phyloP scores from a whole-genome alignment of 768 basidiomycete genomes.

The Macrolepiota dolichaula region DNA sequence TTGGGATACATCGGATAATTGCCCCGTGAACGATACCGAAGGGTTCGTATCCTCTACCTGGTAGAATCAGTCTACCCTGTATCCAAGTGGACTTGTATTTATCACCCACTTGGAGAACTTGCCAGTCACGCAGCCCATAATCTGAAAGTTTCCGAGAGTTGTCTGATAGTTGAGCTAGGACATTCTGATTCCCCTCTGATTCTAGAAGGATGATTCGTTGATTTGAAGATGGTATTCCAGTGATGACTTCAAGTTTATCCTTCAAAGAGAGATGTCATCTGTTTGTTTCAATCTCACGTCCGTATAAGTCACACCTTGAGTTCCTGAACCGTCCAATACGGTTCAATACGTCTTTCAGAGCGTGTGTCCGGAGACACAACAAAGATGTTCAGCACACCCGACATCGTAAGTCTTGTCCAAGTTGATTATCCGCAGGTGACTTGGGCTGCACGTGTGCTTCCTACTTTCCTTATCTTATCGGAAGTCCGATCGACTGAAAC shows the following conservation, averaged over 20 bases:
- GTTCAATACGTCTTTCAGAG: slow-evolving; percentile 84
- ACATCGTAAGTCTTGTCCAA: slow-evolving; percentile 16
- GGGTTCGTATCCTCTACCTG: slow-evolving; percentile 81
- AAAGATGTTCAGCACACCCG: slow-evolving; percentile 57
- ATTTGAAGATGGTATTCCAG: slow-evolving; percentile 78
- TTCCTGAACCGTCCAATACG: slow-evolving; percentile 66
- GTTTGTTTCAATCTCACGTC: neutral
- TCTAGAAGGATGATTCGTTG: slow-evolving; percentile 67
- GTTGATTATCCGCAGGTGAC: neutral
- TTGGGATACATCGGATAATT: slow-evolving; percentile 78
- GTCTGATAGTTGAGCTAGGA: slow-evolving; percentile 58
- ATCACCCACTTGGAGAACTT: slow-evolving; percentile 70
- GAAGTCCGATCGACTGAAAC: neutral
- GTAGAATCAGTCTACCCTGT: neutral
- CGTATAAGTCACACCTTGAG: slow-evolving; percentile 65
- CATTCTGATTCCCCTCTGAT: slow-evolving; percentile 47
- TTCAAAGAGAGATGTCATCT: slow-evolving; percentile 23
- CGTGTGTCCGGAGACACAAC: slow-evolving; percentile 86
- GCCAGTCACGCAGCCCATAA: slow-evolving; percentile 73
- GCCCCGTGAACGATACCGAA: slow-evolving; percentile 70
- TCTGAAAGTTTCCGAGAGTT: slow-evolving; percentile 66
- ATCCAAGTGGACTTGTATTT: neutral
- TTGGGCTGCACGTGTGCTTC: neutral
- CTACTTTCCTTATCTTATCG: slow-evolving; percentile 6
- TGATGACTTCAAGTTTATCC: slow-evolving; percentile 84